Conservation (phyloP, 352 stramenopile genomes). For the Phytopythium delawarense region DNA sequence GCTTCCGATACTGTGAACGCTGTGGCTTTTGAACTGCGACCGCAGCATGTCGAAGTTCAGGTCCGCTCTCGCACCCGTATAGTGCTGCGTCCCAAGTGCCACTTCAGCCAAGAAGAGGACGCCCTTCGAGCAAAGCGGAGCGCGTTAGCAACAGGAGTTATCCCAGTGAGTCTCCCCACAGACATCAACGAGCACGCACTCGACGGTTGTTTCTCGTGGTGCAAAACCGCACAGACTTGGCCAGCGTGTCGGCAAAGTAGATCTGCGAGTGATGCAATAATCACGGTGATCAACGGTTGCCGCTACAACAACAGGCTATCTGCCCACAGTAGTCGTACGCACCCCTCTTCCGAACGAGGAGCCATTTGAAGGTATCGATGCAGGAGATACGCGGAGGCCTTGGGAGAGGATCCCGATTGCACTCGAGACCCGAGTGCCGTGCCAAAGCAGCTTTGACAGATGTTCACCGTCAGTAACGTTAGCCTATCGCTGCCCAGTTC, state of each 20-base stretch:
- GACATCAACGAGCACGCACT: neutral
- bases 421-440: constrained; percentile 53
- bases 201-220: constrained; percentile 6
- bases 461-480: neutral
- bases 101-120: constrained; percentile 38
- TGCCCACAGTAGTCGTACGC: neutral
- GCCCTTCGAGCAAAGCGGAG: constrained; percentile 6
- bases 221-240: constrained; percentile 60
- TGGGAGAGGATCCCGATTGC: constrained; percentile 65
- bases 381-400: constrained; percentile 62
- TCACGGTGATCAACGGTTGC: neutral
- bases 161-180: neutral
- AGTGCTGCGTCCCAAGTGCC: constrained; percentile 23
- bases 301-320: neutral
- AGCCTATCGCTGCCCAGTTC: neutral
- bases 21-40: constrained; percentile 17
- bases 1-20: constrained; percentile 21
- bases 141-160: neutral
- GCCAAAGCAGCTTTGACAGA: constrained; percentile 43
- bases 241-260: constrained; percentile 65
- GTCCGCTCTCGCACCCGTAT: constrained; percentile 13
- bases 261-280: constrained; percentile 17
- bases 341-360: constrained; percentile 74
- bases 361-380: constrained; percentile 58
- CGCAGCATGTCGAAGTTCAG: constrained; percentile 26